These are phyloP conservation scores for Pneumocystis carinii DNA, from an alignment of 1,139 yeast species.

Conservation along the genomic window DNA sequence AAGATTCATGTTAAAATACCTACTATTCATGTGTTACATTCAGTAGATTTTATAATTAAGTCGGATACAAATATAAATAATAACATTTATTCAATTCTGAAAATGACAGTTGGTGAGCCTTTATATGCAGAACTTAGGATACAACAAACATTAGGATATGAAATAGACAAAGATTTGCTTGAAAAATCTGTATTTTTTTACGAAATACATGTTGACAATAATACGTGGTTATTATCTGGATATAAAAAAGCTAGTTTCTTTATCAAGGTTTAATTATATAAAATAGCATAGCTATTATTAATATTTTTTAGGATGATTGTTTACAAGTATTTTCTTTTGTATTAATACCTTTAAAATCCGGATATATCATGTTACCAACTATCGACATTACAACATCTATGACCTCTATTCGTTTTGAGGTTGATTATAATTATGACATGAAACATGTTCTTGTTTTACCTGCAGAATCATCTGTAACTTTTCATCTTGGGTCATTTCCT, in stretches of 20 bases:
- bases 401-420: background rate
- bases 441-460: background rate
- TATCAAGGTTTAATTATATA: background rate
- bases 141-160: background rate
- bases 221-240: background rate
- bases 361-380: background rate
- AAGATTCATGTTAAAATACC: background rate
- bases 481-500: background rate
- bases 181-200: background rate
- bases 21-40: background rate
- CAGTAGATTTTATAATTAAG: background rate
- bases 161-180: background rate
- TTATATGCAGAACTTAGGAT: background rate
- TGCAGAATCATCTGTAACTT: background rate
- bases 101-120: background rate
- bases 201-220: background rate
- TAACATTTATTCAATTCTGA: background rate
- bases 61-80: background rate
- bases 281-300: background rate
- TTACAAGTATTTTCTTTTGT: background rate
- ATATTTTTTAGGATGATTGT: background rate
- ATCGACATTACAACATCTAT: background rate
- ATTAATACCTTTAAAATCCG: conserved; percentile 1
- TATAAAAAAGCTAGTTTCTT: background rate
- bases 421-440: background rate